Percentiles rank a stretch among this genome's conserved stretches.
Conservation (phyloP, 2,329 filamentous ascomycete genomes). For the Bisporella sp. region DNA sequence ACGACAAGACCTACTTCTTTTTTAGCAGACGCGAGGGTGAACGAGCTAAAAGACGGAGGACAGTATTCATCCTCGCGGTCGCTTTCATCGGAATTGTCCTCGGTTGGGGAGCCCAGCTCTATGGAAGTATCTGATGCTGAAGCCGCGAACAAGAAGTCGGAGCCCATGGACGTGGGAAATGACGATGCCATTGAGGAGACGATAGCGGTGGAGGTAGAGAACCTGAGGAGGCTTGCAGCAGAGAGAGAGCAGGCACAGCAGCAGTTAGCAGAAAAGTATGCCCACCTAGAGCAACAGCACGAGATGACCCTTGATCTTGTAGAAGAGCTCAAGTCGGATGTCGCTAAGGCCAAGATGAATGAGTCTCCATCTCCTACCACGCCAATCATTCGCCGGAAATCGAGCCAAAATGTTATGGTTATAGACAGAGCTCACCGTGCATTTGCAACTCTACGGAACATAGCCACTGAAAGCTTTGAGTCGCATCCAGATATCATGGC, state of each 20-base stretch:
- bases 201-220: conserved; percentile 60
- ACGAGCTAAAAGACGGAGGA: conserved; percentile 59
- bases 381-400: conserved; percentile 86
- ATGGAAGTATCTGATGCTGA: conserved; percentile 57
- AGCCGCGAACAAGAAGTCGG: conserved; percentile 33
- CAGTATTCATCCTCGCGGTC: conserved; percentile 78
- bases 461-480: conserved; percentile 82
- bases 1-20: conserved; percentile 69
- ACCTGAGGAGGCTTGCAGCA: conserved; percentile 60
- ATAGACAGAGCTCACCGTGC: conserved; percentile 89
- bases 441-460: conserved; percentile 80
- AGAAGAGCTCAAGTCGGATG: conserved; percentile 82
- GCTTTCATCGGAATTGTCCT: conserved; percentile 90
- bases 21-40: conserved; percentile 70
- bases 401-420: conserved; percentile 79
- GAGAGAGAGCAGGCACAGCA: conserved; percentile 73
- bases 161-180: conserved; percentile 16
- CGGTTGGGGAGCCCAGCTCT: conserved; percentile 66
- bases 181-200: conserved; percentile 36
- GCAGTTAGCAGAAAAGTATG: conserved; percentile 70
- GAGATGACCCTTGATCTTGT: conserved; percentile 76
- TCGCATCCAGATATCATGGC: conserved; percentile 77
- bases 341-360: conserved; percentile 66
- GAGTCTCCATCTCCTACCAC: conserved; percentile 53
- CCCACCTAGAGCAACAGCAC: conserved; percentile 76